Percentiles rank a stretch among this genome's conserved stretches.
These are phyloP conservation scores for Xylaria sp. DNA, from an alignment of 2,329 filamentous ascomycete species.

Conservation along the genomic window DNA sequence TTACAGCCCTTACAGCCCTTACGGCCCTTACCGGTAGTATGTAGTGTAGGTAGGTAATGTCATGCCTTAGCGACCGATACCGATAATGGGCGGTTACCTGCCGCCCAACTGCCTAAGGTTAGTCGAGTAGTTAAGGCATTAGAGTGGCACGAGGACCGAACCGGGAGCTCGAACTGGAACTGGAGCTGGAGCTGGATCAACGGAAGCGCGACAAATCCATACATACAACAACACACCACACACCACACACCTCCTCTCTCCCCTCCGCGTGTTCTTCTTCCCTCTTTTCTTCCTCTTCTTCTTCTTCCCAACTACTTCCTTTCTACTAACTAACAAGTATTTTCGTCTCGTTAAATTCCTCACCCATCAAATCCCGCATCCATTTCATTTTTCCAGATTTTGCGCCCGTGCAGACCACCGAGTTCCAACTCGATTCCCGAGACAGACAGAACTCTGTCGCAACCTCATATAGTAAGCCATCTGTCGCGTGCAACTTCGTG, in stretches of 20 bases:
- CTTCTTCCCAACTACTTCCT: constrained; percentile 30
- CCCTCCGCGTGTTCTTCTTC: constrained; percentile 31
- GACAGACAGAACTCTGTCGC: constrained; percentile 22
- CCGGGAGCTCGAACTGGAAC: constrained; percentile 9
- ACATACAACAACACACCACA: constrained; percentile 21
- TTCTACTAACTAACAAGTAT: constrained; percentile 14
- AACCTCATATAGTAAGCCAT: constrained; percentile 28
- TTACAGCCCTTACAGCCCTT: constrained; percentile 20
- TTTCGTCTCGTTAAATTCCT: background rate
- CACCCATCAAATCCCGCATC: constrained; percentile 11
- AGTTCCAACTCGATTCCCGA: constrained; percentile 14
- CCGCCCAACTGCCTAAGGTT: background rate
- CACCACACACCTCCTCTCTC: constrained; percentile 30
- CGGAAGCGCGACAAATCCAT: constrained; percentile 18
- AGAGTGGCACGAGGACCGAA: background rate
- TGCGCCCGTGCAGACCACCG: constrained; percentile 11
- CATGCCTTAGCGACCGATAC: constrained; percentile 13
- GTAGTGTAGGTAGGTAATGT: too few species aligned
- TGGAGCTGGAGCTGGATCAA: background rate
- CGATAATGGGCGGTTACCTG: background rate
- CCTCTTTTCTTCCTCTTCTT: constrained; percentile 20
- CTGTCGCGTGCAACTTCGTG: constrained; percentile 33
- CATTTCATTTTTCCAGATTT: constrained; percentile 28
- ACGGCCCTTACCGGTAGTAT: constrained; percentile 20
- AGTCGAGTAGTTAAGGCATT: background rate